Percentiles rank a stretch among this genome's conserved stretches.
Conservation (phyloP, 139 green algal genomes). For the Volvox africanus region DNA sequence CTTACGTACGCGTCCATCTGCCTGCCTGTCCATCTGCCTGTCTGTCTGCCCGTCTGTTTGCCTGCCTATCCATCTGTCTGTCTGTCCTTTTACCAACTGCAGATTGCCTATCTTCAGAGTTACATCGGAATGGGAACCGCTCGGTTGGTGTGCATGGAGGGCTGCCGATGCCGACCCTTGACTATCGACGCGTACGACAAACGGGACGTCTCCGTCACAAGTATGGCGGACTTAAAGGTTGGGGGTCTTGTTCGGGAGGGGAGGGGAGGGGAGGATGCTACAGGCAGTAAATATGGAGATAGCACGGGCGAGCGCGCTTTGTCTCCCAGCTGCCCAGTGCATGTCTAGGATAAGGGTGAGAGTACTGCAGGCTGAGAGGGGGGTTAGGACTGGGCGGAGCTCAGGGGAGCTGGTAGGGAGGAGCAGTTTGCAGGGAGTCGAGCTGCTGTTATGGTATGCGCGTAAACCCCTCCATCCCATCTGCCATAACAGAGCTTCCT, state of each 20-base stretch:
- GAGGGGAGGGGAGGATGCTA: not conserved
- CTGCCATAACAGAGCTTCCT: too few species aligned
- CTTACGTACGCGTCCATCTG: not conserved
- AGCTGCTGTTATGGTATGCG: too few species aligned
- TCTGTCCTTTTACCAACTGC: not conserved
- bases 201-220: not conserved
- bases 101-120: slow-evolving; percentile 49
- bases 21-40: not conserved
- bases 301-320: too few species aligned
- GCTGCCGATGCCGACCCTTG: slow-evolving; percentile 13
- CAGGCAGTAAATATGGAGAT: not conserved
- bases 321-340: not conserved
- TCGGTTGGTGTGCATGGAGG: slow-evolving; percentile 9
- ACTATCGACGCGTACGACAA: not conserved
- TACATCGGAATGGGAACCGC: slow-evolving; percentile 56
- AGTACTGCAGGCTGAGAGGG: not conserved
- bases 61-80: not conserved
- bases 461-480: too few species aligned
- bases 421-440: not conserved
- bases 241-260: not conserved
- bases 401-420: not conserved
- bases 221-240: not conserved
- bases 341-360: not conserved
- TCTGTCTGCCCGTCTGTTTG: not conserved
- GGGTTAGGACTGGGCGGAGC: too few species aligned